Conservation (phyloP, 176 grass and related monocot genomes). For the Neostapfia colusana region DNA sequence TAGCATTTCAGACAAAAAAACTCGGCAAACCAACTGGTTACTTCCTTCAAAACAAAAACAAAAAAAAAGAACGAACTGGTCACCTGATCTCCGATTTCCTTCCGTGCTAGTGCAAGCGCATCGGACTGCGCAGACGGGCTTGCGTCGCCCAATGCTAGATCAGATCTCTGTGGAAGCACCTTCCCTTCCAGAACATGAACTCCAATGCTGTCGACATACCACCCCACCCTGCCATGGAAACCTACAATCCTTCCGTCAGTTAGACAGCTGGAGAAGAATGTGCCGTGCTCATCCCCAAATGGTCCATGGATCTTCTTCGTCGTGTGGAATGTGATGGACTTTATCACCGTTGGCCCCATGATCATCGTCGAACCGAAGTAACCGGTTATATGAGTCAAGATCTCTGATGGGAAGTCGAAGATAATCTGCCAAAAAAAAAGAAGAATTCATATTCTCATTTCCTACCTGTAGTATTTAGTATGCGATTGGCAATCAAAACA, state of each 20-base stretch:
- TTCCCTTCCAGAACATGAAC: slow-evolving; percentile 91
- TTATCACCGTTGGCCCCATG: slow-evolving; percentile 79
- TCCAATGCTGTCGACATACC: slow-evolving; percentile 78
- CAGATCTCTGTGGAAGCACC: slow-evolving; percentile 47
- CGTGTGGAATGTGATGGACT: slow-evolving; percentile 82
- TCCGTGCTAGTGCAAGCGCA: slow-evolving; percentile 45
- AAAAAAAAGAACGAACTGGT: too few species aligned
- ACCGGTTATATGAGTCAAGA: slow-evolving; percentile 83
- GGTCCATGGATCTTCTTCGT: slow-evolving; percentile 79
- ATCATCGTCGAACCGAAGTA: slow-evolving; percentile 72
- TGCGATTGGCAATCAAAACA: neutral
- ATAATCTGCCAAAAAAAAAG: slow-evolving; percentile 49
- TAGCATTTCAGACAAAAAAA: neutral
- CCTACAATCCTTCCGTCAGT: slow-evolving; percentile 69
- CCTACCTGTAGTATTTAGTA: neutral
- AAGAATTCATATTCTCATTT: neutral
- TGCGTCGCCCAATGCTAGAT: neutral
- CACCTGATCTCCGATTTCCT: slow-evolving; percentile 65
- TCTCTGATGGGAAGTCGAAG: slow-evolving; percentile 83
- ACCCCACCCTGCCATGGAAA: slow-evolving; percentile 73
- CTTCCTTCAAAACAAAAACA: too few species aligned
- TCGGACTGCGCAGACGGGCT: slow-evolving; percentile 36
- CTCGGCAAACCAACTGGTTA: too few species aligned
- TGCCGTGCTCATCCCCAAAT: slow-evolving; percentile 74
- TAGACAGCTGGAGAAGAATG: slow-evolving; percentile 84